Evolutionary conservation across 2,329 filamentous ascomycete species (phyloP), one percentile per base, ranked within the genome.

Genomic region (Didymella glomerata): DNA sequence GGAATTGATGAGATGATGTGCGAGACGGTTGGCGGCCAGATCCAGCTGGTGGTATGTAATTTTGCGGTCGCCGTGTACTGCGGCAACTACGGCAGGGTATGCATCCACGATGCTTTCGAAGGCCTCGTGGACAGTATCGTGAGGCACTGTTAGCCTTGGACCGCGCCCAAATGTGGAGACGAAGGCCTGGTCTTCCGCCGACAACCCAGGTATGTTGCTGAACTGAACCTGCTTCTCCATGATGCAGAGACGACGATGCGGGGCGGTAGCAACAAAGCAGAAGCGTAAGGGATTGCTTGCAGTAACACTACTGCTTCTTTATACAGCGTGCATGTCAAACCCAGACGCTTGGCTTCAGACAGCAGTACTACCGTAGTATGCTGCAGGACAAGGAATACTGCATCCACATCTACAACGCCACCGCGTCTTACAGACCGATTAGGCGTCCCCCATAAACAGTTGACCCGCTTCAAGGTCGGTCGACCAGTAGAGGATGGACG

Each of bases 21-120:
- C 70, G 6, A 75, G 63, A 13, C 72, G 68, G 48, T 76, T 76
- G 7, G 73, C 68, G 5, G 67, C 65, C 34, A 63, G 46, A 28
- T 76, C 73, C 40, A 76, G 38, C 27, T 76, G 68, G 8, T 61
- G 56, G 48, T 75, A 76, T 25, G 72, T 74, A 48, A 75, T 70
- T 2, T 47, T 64, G 11, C 64, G 60, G 10, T 61, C 61, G 9
- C 48, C 59, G 42, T 68, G 61, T 53, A 40, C 68, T 16, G 72
- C 72, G 10, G 72, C 72, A 48, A 68, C 58, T 2, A 53, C 55
- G 24, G 50, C 50, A 20, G 71, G 68, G 36, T 73, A 54, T 1
- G 60, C 30, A 48, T 72, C 68, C 5, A 68, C 73, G 14, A 69
- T 68, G n/a, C 46, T 54, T 45, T 74, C 71, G 48, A 75, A 74